Percentiles rank a stretch among this genome's conserved stretches.
Conservation (phyloP, 2,329 filamentous ascomycete species). For the Hypoxylon sp. region DNA sequence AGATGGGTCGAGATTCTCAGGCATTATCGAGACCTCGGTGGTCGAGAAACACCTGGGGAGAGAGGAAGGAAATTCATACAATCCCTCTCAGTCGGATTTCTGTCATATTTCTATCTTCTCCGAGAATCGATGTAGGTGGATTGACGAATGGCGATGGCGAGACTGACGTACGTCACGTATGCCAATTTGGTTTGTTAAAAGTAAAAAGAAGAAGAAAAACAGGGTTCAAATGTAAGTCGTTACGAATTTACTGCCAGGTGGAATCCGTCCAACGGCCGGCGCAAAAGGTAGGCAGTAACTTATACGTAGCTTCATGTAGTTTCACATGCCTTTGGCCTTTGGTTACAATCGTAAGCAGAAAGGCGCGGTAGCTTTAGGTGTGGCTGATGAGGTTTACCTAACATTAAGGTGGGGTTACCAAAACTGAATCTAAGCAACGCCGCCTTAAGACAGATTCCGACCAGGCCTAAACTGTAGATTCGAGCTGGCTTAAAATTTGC, state of each 20-base stretch:
- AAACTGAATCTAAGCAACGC: too few relatives aligned
- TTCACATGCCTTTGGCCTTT: slow-evolving; percentile 6
- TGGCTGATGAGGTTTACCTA: background rate
- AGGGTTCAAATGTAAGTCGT: background rate
- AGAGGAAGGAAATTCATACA: slow-evolving; percentile 32
- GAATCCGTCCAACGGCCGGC: background rate
- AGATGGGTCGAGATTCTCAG: slow-evolving; percentile 52
- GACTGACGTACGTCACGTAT: background rate
- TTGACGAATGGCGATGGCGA: too few relatives aligned
- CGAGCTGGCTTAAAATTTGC: too few relatives aligned
- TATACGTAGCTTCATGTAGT: background rate
- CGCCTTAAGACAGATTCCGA: too few relatives aligned
- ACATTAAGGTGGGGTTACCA: too few relatives aligned
- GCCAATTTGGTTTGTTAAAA: too few relatives aligned
- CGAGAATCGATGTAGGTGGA: too few relatives aligned
- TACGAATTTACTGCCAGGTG: background rate
- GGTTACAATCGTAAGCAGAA: background rate
- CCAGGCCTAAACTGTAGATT: too few relatives aligned
- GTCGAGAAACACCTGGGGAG: slow-evolving; percentile 32
- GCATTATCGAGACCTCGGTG: slow-evolving; percentile 53
- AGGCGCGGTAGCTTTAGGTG: background rate
- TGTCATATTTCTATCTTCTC: slow-evolving; percentile 29
- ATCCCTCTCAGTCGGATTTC: slow-evolving; percentile 12
- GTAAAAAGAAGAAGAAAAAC: too few relatives aligned
- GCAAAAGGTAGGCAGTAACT: too few relatives aligned